A percentile compares a stretch with the other conserved stretches of the same genome.
Evolutionary conservation across 768 basidiomycete genomes (phyloP).

Genomic region (Epithele typhae): DNA sequence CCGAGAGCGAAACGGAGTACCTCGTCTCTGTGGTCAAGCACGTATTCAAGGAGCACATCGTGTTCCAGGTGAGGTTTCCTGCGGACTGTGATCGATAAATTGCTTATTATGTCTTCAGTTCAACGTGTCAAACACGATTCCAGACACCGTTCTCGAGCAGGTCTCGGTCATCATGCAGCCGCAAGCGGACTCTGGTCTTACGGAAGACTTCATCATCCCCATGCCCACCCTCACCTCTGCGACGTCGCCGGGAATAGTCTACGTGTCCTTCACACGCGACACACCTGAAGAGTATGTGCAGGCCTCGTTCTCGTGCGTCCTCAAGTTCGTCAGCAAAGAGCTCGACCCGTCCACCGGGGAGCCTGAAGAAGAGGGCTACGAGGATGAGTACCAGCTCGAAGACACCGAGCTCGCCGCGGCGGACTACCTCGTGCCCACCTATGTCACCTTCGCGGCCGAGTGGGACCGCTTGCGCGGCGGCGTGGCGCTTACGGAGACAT

Average conservation of each 20-base stretch:
- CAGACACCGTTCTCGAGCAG: conserved; percentile 91
- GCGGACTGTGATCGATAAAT: too few relatives aligned
- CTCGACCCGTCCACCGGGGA: conserved; percentile 92
- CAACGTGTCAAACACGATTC: conserved; percentile 95
- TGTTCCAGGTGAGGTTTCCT: conserved; percentile 77
- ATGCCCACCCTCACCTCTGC: conserved; percentile 62
- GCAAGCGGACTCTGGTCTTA: conserved; percentile 65
- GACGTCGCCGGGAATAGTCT: conserved; percentile 80
- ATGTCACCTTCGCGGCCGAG: conserved; percentile 86
- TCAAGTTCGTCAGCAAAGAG: conserved; percentile 97
- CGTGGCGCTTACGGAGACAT: conserved; percentile 85
- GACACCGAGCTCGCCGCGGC: conserved; percentile 92
- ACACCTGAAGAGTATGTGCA: conserved; percentile 71
- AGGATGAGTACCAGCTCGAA: conserved; percentile 97
- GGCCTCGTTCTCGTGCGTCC: conserved; percentile 83
- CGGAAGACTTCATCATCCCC: conserved; percentile 94
- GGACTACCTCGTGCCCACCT: conserved; percentile 96
- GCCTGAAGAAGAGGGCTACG: conserved; percentile 98
- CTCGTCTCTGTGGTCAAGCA: conserved; percentile 97
- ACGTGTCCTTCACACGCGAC: conserved; percentile 90
- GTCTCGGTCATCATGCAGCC: conserved; percentile 93
- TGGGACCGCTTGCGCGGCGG: conserved; percentile 89
- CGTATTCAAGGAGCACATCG: conserved; percentile 90
- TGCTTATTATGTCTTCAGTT: conserved; percentile 47
- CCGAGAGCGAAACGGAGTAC: conserved; percentile 97